Evolutionary conservation across 768 basidiomycete species (phyloP).

Genomic region (Hericium coralloides): DNA sequence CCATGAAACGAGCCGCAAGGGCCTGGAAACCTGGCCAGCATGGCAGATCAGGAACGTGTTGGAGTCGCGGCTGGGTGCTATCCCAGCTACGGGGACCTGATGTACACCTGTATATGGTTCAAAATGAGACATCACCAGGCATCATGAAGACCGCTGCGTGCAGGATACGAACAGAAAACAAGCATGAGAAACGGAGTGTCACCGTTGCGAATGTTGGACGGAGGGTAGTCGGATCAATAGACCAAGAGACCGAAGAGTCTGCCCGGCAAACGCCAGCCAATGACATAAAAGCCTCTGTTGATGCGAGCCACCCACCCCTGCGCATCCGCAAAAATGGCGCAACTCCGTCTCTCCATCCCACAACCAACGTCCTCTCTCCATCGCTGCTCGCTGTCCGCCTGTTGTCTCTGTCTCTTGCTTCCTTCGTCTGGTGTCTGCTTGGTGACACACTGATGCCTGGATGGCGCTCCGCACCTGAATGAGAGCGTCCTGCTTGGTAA

Average conservation of each 20-base stretch:
- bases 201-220: too few relatives aligned
- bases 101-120: too few relatives aligned
- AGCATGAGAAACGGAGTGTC: too few relatives aligned
- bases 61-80: too few relatives aligned
- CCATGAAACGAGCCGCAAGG: too few relatives aligned
- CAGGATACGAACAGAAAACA: too few relatives aligned
- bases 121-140: too few relatives aligned
- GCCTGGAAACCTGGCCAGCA: too few relatives aligned
- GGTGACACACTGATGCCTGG: not conserved
- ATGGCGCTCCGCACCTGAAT: not conserved
- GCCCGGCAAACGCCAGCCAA: slow-evolving; percentile 1
- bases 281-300: slow-evolving; percentile 9
- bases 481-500: not conserved
- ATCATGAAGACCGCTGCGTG: too few relatives aligned
- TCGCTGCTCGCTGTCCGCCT: not conserved
- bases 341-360: not conserved
- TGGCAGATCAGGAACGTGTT: too few relatives aligned
- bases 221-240: too few relatives aligned
- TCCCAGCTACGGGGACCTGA: too few relatives aligned
- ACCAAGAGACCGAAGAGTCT: not conserved
- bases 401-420: not conserved
- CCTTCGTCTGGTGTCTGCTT: not conserved
- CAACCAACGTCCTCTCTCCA: not conserved
- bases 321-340: slow-evolving; percentile 4
- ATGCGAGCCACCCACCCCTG: not conserved